These are phyloP conservation scores for Cephalotrichum gorgonifer DNA, from an alignment of 2,329 filamentous ascomycete species.

Conservation along the genomic window DNA sequence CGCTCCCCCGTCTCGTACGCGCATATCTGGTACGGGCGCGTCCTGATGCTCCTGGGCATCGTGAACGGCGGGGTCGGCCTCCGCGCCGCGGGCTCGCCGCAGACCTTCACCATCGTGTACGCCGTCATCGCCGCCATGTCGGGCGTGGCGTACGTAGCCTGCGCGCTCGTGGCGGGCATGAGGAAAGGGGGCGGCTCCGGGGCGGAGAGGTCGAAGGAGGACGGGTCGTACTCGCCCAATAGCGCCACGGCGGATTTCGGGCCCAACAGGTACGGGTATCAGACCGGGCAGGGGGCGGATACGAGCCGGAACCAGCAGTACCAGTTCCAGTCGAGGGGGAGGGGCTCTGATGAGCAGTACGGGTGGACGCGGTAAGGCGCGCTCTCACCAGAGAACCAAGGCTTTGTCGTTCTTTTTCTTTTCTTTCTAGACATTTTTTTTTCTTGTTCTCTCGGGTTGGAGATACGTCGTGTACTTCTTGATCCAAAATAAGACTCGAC, in stretches of 20 bases:
- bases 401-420: neutral
- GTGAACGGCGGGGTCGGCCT: slow-evolving; percentile 56
- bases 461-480: too few species aligned
- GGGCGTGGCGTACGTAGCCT: slow-evolving; percentile 30
- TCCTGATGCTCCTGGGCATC: slow-evolving; percentile 46
- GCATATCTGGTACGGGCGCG: slow-evolving; percentile 54
- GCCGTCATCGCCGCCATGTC: slow-evolving; percentile 41
- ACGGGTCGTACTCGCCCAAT: neutral
- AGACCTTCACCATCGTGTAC: slow-evolving; percentile 40
- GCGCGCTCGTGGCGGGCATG: slow-evolving; percentile 10
- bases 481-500: too few species aligned
- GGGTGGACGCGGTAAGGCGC: neutral
- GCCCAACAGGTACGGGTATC: neutral
- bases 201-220: neutral
- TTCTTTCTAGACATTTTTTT: neutral
- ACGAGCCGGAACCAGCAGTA: slow-evolving; percentile 1
- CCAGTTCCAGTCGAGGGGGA: slow-evolving; percentile 4
- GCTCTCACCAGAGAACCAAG: too few species aligned
- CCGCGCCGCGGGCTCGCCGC: slow-evolving; percentile 29
- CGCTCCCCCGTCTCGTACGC: slow-evolving; percentile 42
- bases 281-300: neutral
- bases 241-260: neutral
- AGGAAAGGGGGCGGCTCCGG: neutral
- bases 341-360: too few species aligned
- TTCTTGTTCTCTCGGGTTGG: too few species aligned